Conservation (phyloP, 2,329 filamentous ascomycete genomes). For the Neonectria hederae region DNA sequence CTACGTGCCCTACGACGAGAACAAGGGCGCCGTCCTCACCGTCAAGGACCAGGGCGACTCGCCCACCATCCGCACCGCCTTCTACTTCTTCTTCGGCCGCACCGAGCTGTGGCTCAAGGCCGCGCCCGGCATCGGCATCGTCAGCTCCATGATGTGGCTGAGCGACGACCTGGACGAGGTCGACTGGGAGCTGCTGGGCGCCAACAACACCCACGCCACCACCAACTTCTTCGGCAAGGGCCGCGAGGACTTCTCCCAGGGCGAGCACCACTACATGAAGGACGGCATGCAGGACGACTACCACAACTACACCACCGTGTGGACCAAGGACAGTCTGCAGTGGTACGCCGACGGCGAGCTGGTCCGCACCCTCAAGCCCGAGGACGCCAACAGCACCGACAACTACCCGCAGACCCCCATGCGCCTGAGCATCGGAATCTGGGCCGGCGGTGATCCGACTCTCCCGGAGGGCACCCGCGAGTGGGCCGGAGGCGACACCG, state of each 20-base stretch:
- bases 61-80: slow-evolving; percentile 80
- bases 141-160: slow-evolving; percentile 84
- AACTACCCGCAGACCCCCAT: slow-evolving; percentile 82
- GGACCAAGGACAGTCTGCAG: slow-evolving; percentile 72
- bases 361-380: slow-evolving; percentile 70
- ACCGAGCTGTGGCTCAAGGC: slow-evolving; percentile 83
- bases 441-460: slow-evolving; percentile 68
- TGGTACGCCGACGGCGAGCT: slow-evolving; percentile 76
- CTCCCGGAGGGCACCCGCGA: slow-evolving; percentile 66
- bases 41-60: slow-evolving; percentile 77
- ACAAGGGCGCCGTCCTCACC: slow-evolving; percentile 75
- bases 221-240: slow-evolving; percentile 87
- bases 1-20: slow-evolving; percentile 66
- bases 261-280: slow-evolving; percentile 64
- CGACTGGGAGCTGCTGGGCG: slow-evolving; percentile 85
- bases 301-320: slow-evolving; percentile 81
- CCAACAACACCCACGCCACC: slow-evolving; percentile 68
- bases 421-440: slow-evolving; percentile 74
- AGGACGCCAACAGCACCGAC: slow-evolving; percentile 68
- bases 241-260: slow-evolving; percentile 69
- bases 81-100: slow-evolving; percentile 87
- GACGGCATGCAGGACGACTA: slow-evolving; percentile 66
- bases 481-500: slow-evolving; percentile 76
- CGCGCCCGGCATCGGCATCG: slow-evolving; percentile 76
- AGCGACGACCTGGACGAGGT: slow-evolving; percentile 88